Conservation (phyloP, 2,329 filamentous ascomycete genomes). For the Lachnellula suecica region DNA sequence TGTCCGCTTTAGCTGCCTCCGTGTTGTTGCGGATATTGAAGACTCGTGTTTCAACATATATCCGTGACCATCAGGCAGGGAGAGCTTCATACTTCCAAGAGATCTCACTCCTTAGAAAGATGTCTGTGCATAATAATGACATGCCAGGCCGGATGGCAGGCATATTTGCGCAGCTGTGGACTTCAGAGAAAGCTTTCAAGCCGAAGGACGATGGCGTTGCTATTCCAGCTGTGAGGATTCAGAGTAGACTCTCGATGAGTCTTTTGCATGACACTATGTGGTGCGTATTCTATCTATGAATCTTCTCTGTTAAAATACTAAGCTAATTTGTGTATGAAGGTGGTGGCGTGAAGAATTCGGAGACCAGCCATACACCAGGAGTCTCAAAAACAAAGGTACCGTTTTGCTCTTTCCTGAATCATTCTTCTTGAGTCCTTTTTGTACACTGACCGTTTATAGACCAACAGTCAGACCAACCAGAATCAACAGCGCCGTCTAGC, state of each 20-base stretch:
- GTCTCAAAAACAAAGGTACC: conserved; percentile 1
- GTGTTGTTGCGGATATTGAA: conserved; percentile 10
- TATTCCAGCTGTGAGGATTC: conserved; percentile 7
- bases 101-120: conserved; percentile 9
- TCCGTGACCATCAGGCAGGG: conserved; percentile 6
- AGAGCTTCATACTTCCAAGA: conserved; percentile 8
- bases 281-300: background rate
- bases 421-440: no score
- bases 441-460: conserved; percentile 1
- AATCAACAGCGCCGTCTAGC: background rate
- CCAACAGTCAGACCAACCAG: background rate
- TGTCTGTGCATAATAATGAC: conserved; percentile 11
- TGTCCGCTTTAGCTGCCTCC: conserved; percentile 11
- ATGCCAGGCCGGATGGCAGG: conserved; percentile 12
- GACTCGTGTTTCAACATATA: conserved; percentile 6
- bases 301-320: background rate
- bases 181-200: conserved; percentile 7
- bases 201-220: background rate
- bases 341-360: conserved; percentile 13
- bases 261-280: conserved; percentile 15
- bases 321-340: background rate
- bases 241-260: conserved; percentile 14
- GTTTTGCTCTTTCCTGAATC: no score
- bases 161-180: conserved; percentile 14
- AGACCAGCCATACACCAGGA: conserved; percentile 4